Evolutionary conservation across 2,329 filamentous ascomycete species (phyloP).

Genomic region (Magnaporthiopsis incrustans): DNA sequence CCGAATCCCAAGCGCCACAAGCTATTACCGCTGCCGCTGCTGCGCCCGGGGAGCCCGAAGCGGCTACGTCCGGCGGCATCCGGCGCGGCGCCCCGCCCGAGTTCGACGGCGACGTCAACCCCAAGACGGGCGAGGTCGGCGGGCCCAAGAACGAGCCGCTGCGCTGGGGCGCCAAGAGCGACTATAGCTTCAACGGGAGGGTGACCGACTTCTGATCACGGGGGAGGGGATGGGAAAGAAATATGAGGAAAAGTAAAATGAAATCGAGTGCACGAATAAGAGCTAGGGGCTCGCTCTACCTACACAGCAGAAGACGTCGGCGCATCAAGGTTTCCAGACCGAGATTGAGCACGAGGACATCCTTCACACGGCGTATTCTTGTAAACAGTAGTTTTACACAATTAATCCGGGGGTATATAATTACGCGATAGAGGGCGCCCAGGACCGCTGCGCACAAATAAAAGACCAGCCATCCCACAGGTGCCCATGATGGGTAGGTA

Average conservation of each 20-base stretch:
- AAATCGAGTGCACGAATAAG: not conserved
- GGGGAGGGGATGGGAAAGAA: no score
- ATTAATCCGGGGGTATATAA: not conserved
- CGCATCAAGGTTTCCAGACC: not conserved
- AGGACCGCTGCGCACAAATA: not conserved
- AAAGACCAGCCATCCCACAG: not conserved
- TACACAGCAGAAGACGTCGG: not conserved
- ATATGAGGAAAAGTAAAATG: conserved; percentile 1
- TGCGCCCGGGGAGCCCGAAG: conserved; percentile 12
- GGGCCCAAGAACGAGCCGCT: conserved; percentile 96
- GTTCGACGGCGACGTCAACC: conserved; percentile 88
- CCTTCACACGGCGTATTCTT: not conserved
- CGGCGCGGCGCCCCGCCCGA: conserved; percentile 75
- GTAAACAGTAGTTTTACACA: not conserved
- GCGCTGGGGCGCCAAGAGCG: conserved; percentile 67
- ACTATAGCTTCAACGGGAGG: conserved; percentile 91
- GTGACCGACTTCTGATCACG: conserved; percentile 70
- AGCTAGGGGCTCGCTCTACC: not conserved
- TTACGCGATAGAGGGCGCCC: not conserved
- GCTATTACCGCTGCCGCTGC: not conserved
- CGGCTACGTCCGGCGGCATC: conserved; percentile 42
- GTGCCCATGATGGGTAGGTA: not conserved
- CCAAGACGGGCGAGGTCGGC: conserved; percentile 88
- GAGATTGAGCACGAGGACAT: not conserved
- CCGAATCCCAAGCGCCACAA: conserved; percentile 7